Percentiles rank a stretch among this genome's conserved stretches.
Evolutionary conservation across 208 protist species (phyloP).

Genomic region (Crithidia sp.): DNA sequence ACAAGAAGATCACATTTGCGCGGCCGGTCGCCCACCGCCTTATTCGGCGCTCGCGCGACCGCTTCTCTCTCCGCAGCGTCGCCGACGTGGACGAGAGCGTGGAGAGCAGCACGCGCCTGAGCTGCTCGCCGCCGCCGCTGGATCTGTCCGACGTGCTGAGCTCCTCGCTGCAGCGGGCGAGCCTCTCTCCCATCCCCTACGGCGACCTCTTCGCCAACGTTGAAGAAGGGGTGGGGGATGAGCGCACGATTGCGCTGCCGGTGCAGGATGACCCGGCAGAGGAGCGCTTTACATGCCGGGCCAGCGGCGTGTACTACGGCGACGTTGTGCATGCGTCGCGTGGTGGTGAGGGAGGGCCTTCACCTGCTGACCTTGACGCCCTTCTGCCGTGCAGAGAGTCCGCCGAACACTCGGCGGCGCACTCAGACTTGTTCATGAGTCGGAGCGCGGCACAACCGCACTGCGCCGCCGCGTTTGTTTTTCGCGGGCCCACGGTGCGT

Average conservation of each 20-base stretch:
- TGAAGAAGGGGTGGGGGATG: background rate
- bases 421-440: too few relatives aligned
- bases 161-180: slow-evolving; percentile 14
- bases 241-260: slow-evolving; percentile 13
- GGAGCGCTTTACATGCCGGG: slow-evolving; percentile 47
- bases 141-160: slow-evolving; percentile 1
- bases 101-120: slow-evolving; percentile 15
- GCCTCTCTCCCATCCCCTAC: background rate
- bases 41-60: slow-evolving; percentile 43
- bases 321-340: slow-evolving; percentile 29
- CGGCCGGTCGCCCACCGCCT: slow-evolving; percentile 47
- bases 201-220: background rate
- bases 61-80: slow-evolving; percentile 43
- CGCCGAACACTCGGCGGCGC: too few relatives aligned
- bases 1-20: slow-evolving; percentile 50
- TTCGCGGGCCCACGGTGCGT: slow-evolving; percentile 7
- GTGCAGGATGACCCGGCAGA: slow-evolving; percentile 20
- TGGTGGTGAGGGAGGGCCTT: background rate
- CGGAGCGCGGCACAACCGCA: too few relatives aligned
- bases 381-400: too few relatives aligned
- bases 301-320: slow-evolving; percentile 69
- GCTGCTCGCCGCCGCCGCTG: slow-evolving; percentile 7
- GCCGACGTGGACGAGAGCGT: slow-evolving; percentile 28
- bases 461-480: background rate
- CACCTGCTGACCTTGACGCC: background rate